phyloP scores from a whole-genome alignment of 2,329 filamentous ascomycete species.

The Aureobasidium subglaciale region DNA sequence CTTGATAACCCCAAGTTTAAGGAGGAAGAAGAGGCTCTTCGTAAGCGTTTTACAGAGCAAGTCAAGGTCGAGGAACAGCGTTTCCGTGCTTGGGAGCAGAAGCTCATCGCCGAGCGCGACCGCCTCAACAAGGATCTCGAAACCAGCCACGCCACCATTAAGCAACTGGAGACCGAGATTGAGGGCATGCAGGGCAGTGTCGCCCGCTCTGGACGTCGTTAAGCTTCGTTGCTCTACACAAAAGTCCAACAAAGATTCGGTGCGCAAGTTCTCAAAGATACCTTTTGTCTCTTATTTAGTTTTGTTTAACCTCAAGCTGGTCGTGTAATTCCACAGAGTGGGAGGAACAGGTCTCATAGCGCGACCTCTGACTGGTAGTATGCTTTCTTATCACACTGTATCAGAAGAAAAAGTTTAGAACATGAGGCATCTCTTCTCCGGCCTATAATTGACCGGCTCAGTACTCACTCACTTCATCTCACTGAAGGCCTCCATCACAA shows the following conservation, averaged over 20 bases:
- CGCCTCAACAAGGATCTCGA: slow-evolving; percentile 99
- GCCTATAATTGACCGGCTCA: neutral
- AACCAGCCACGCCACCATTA: slow-evolving; percentile 86
- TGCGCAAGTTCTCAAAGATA: slow-evolving; percentile 10
- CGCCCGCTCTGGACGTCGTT: slow-evolving; percentile 22
- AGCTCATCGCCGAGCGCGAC: slow-evolving; percentile 97
- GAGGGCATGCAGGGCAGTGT: slow-evolving; percentile 69
- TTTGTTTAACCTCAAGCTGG: slow-evolving; percentile 8
- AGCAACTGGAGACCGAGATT: slow-evolving; percentile 84
- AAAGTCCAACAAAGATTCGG: neutral
- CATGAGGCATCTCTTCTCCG: neutral
- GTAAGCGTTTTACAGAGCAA: slow-evolving; percentile 99
- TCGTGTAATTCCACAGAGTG: slow-evolving; percentile 7
- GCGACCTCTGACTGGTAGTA: slow-evolving; percentile 5
- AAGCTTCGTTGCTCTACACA: neutral
- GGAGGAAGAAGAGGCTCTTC: slow-evolving; percentile 96
- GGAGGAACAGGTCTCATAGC: neutral
- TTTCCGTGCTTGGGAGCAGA: slow-evolving; percentile 99
- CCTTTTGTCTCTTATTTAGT: slow-evolving; percentile 14
- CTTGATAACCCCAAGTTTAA: slow-evolving; percentile 99
- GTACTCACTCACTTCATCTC: too few relatives aligned
- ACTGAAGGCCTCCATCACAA: too few relatives aligned
- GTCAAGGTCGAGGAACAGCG: slow-evolving; percentile 99
- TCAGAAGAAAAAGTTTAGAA: slow-evolving; percentile 11
- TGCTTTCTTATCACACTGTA: slow-evolving; percentile 2